Evolutionary conservation across 139 green algal genomes (phyloP).

Genomic region (Picochlorum costavermella): DNA sequence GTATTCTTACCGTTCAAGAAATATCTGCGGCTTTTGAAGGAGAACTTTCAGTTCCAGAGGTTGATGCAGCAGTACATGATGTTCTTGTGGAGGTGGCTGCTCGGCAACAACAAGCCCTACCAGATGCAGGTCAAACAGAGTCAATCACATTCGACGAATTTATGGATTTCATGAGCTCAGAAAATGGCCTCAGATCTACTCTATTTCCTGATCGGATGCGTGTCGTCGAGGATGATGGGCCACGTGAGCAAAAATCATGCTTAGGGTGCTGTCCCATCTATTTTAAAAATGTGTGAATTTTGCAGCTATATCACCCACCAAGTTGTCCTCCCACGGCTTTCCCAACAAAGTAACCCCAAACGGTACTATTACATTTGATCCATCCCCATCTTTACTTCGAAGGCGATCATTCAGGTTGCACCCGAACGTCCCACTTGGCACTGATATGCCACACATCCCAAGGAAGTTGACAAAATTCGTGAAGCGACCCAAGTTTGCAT

Average conservation of each 20-base stretch:
- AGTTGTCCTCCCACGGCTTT: slow-evolving; percentile 54
- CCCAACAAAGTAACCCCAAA: slow-evolving; percentile 71
- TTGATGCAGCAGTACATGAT: slow-evolving; percentile 18
- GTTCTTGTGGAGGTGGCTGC: slow-evolving; percentile 18
- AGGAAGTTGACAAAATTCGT: slow-evolving; percentile 82
- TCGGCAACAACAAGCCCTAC: not conserved
- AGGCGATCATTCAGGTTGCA: not conserved
- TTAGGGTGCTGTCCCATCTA: not conserved
- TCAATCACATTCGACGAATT: not conserved
- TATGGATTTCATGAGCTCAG: not conserved
- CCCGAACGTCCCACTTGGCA: slow-evolving; percentile 50
- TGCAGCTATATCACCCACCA: slow-evolving; percentile 49
- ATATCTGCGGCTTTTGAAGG: slow-evolving; percentile 20
- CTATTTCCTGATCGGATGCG: not conserved
- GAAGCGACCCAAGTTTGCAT: slow-evolving; percentile 66
- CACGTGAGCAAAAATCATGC: not conserved
- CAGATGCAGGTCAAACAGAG: too few relatives aligned
- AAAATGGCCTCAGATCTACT: not conserved
- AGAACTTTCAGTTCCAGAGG: slow-evolving; percentile 19
- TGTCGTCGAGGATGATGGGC: not conserved
- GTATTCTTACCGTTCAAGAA: slow-evolving; percentile 10
- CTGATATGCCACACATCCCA: slow-evolving; percentile 62
- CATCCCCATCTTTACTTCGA: not conserved
- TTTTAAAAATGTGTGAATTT: slow-evolving; percentile 10
- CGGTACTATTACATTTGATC: slow-evolving; percentile 30